Conservation (phyloP, 2,329 filamentous ascomycete genomes). For the Xylaria sp. region DNA sequence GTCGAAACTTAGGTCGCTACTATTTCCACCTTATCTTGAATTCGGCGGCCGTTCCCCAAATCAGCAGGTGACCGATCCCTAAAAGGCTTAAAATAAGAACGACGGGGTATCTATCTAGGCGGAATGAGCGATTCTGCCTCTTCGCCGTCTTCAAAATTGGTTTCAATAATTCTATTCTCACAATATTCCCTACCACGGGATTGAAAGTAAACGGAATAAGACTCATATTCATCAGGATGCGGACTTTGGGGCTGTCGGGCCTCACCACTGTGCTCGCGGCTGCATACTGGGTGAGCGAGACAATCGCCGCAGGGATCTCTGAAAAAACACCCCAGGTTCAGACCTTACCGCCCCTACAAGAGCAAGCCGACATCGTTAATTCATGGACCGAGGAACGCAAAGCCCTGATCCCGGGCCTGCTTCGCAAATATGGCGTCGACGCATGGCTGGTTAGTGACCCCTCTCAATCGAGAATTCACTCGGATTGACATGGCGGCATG, state of each 20-base stretch:
- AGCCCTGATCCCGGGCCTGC: conserved; percentile 53
- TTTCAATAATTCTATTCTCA: neutral
- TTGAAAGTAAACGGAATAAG: neutral
- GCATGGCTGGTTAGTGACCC: conserved; percentile 57
- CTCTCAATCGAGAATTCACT: neutral
- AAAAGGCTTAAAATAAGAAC: neutral
- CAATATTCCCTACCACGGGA: neutral
- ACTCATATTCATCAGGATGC: conserved; percentile 16
- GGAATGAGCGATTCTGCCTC: neutral
- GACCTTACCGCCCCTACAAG: conserved; percentile 54
- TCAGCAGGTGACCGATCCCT: conserved; percentile 8
- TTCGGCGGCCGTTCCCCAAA: conserved; percentile 21
- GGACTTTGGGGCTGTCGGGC: conserved; percentile 11
- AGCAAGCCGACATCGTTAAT: conserved; percentile 57
- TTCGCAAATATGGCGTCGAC: conserved; percentile 58
- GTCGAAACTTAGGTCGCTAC: neutral
- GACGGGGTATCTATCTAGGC: conserved; percentile 11
- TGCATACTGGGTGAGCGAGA: conserved; percentile 13
- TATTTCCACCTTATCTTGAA: neutral
- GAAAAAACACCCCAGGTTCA: conserved; percentile 50
- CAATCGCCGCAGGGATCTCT: conserved; percentile 1
- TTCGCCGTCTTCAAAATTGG: neutral
- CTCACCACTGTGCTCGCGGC: conserved; percentile 16
- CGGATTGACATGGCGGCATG: neutral
- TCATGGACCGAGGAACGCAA: conserved; percentile 57